Percentiles rank a stretch among this genome's conserved stretches.
Evolutionary conservation across 306 rosid species (phyloP).

Genomic region (Cyclanthera cordifolia): DNA sequence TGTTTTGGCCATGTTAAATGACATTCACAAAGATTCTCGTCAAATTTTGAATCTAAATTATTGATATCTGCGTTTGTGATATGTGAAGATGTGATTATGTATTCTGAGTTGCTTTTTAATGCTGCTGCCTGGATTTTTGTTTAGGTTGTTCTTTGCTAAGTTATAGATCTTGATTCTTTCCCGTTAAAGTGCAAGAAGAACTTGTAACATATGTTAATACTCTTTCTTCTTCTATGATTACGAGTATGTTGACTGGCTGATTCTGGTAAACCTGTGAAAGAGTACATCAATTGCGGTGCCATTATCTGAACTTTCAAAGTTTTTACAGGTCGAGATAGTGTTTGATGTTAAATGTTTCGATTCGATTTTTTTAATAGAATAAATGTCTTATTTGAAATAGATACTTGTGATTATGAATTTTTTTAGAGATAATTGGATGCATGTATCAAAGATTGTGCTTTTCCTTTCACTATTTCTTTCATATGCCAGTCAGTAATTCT

Average conservation of each 20-base stretch:
- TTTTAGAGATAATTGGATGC: too few species aligned
- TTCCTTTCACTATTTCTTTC: background rate
- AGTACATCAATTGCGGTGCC: background rate
- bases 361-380: too few species aligned
- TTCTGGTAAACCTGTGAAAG: background rate
- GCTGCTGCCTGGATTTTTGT: background rate
- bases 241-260: background rate
- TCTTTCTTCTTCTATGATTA: slow-evolving; percentile 1
- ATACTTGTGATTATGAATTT: background rate
- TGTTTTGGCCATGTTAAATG: background rate
- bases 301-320: background rate
- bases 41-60: background rate
- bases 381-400: background rate
- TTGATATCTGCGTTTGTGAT: background rate
- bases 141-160: background rate
- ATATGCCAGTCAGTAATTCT: background rate
- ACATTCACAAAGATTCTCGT: background rate
- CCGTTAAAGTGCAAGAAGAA: background rate
- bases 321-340: background rate
- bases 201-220: background rate
- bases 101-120: background rate
- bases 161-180: background rate
- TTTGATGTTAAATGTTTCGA: background rate
- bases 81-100: background rate
- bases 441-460: background rate